Base-by-base conservation (phyloP, 768 basidiomycete species). In the Pleurotus giganteus region DNA sequence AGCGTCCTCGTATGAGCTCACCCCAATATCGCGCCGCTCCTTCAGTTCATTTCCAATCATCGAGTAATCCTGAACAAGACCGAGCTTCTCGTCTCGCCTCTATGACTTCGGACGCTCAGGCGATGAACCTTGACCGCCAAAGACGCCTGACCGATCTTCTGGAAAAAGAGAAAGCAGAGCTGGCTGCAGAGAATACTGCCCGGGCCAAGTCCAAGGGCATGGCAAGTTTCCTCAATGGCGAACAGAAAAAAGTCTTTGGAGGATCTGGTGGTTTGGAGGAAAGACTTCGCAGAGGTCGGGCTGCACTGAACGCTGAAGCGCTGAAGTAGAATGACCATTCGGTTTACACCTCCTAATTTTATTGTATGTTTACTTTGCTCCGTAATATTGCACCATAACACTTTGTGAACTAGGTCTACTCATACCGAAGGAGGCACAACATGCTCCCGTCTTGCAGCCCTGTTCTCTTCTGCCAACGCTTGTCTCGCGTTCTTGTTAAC, bases 31-130 rank as follows among this genome's bases (percentile, higher is more conserved):
- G 56, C 29, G 57, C 61, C 21, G 46, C 61, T 42, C n/a, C n/a
- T n/a, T n/a, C n/a, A n/a, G n/a, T n/a, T n/a, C n/a, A n/a, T n/a
- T n/a, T n/a, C 63, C 58, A 2, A 50, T 50, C 4, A 58, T 59
- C 19, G 27, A 49, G 64, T 29, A 61, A 66, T 47, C 56, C 61
- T 49, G 65, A 70, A 6, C 75, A 79, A 1, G 88, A 86, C 26
- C 87, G 94, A 29, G 85, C 86, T 2, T 89, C 90, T 24, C 86
- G 91, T n/a, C 75, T 98, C 26, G 95, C 92, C 0, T 89, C 93
- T 4, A 98, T 98, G 96, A 71, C 86, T 21, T 71, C 79, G 1
- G 83, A 87, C 56, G 96, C 96, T 1, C 68, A 74, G n/a, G 68
- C 69, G 6, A 77, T 93, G 73, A 80, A 82, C 43, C 67, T 69